Percentiles rank a stretch among this genome's conserved stretches.
Conservation (phyloP, 2,329 filamentous ascomycete species). For the Cercospora brassicicola region DNA sequence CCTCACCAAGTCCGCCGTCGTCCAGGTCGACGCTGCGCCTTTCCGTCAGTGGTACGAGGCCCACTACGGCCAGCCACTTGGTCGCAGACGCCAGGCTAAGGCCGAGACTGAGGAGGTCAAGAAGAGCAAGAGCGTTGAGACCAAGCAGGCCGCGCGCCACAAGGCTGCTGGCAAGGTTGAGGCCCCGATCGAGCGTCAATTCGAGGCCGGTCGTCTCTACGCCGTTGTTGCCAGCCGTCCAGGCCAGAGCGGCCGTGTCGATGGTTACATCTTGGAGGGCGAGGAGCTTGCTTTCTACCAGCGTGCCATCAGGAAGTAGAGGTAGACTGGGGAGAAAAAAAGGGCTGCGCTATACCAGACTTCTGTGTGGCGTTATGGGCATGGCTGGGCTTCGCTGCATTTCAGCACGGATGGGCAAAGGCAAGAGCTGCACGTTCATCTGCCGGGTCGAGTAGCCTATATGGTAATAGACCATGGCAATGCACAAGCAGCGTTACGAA, state of each 20-base stretch:
- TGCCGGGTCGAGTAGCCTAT: constrained; percentile 16
- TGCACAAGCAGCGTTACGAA: constrained; percentile 18
- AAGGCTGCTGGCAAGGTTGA: constrained; percentile 90
- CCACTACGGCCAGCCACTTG: constrained; percentile 90
- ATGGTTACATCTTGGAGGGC: constrained; percentile 98
- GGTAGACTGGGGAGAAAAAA: not conserved
- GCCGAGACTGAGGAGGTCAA: constrained; percentile 67
- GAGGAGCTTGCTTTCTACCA: constrained; percentile 99
- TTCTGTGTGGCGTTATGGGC: constrained; percentile 30
- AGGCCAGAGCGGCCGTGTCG: constrained; percentile 92
- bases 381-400: constrained; percentile 28
- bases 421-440: constrained; percentile 22
- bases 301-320: constrained; percentile 98
- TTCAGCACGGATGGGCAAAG: constrained; percentile 22
- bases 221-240: constrained; percentile 90
- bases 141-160: constrained; percentile 91
- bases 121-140: constrained; percentile 94
- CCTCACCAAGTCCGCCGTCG: constrained; percentile 96
- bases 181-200: constrained; percentile 89
- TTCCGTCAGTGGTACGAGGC: constrained; percentile 99
- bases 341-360: constrained; percentile 12
- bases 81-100: constrained; percentile 81
- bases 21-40: constrained; percentile 97
- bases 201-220: constrained; percentile 97
- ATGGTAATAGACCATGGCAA: constrained; percentile 19